phyloP scores from a whole-genome alignment of 176 grass and related monocot genomes.

The Avena atlantica region DNA sequence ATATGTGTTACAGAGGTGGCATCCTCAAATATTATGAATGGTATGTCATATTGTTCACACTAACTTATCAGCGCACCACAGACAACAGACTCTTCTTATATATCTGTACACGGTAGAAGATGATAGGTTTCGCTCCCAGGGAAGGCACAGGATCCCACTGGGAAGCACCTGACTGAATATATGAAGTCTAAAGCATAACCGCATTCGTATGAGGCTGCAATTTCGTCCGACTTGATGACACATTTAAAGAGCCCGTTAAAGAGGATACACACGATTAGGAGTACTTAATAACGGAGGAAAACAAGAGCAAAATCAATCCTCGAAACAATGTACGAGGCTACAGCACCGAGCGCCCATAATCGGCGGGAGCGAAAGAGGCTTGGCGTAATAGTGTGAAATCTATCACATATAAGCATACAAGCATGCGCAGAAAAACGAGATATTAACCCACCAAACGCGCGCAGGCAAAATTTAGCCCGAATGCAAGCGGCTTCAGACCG shows the following conservation, averaged over 20 bases:
- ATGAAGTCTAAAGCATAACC: background rate
- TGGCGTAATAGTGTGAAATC: background rate
- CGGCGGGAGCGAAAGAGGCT: background rate
- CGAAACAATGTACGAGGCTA: background rate
- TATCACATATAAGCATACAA: background rate
- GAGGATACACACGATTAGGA: background rate
- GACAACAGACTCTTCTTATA: background rate
- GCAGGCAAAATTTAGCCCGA: background rate
- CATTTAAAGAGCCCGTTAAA: background rate
- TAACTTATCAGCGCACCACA: background rate
- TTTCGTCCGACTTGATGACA: background rate
- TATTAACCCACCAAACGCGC: background rate
- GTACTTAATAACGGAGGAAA: background rate
- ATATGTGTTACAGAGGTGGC: background rate
- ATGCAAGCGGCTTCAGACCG: background rate
- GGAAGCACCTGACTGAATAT: background rate
- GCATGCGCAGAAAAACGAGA: background rate
- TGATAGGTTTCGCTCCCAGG: background rate
- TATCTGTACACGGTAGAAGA: background rate
- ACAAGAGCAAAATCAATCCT: background rate
- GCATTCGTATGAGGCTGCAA: background rate
- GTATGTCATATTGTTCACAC: background rate
- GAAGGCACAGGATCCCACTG: background rate
- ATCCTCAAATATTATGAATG: background rate
- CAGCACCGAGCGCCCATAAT: background rate